Evolutionary conservation across 75 land plant genomes (phyloP).

Genomic region (Gnetum montanum): DNA sequence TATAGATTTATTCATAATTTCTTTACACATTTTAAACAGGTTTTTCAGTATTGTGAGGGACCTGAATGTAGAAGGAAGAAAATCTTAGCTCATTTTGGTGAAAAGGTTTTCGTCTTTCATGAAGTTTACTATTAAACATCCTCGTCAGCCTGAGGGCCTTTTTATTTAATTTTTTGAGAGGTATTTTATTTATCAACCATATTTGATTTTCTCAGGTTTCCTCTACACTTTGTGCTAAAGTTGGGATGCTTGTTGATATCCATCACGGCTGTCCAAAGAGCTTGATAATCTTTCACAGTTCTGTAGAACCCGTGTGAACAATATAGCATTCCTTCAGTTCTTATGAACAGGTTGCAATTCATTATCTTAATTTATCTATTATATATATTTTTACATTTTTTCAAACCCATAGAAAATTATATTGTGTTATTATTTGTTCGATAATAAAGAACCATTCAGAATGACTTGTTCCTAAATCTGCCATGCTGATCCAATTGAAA

Average conservation of each 20-base stretch:
- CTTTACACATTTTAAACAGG: no score
- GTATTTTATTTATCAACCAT: no score
- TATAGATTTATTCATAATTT: no score
- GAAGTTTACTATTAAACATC: neutral
- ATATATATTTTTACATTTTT: no score
- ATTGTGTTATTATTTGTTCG: no score
- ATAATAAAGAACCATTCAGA: no score
- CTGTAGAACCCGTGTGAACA: slow-evolving; percentile 10
- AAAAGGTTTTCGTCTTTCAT: slow-evolving; percentile 41
- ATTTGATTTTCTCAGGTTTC: slow-evolving; percentile 50
- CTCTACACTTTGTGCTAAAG: slow-evolving; percentile 52
- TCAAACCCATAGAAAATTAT: no score
- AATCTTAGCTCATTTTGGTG: slow-evolving; percentile 79
- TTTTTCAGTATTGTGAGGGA: slow-evolving; percentile 83
- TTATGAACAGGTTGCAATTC: slow-evolving; percentile 38
- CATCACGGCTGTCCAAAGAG: slow-evolving; percentile 33
- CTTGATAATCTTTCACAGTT: slow-evolving; percentile 36
- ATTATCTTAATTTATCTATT: no score
- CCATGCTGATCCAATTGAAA: no score
- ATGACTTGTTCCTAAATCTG: no score
- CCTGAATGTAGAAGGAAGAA: slow-evolving; percentile 71
- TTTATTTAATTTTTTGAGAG: no score
- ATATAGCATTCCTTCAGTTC: slow-evolving; percentile 17
- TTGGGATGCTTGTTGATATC: slow-evolving; percentile 82
- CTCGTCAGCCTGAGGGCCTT: no score